A percentile compares a stretch with the other conserved stretches of the same genome.
Conservation (phyloP, 352 stramenopile species). For the Phytophthora pistaciae region DNA sequence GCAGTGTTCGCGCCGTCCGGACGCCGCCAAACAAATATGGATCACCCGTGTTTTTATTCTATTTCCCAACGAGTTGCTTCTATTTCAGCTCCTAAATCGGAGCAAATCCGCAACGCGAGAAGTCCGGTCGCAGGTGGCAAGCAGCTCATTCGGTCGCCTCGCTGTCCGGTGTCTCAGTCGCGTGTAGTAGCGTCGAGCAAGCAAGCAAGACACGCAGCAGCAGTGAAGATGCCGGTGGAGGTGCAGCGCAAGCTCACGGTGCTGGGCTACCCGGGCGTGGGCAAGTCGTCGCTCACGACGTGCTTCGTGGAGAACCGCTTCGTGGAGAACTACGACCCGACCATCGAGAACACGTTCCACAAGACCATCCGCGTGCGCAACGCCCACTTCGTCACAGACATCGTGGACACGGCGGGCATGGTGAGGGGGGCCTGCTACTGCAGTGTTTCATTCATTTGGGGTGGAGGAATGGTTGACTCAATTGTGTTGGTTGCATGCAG, state of each 20-base stretch:
- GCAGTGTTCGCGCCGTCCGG: not conserved
- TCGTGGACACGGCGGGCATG: conserved; percentile 98
- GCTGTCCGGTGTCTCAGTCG: conserved; percentile 17
- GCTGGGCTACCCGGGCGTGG: conserved; percentile 94
- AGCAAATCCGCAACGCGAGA: conserved; percentile 5
- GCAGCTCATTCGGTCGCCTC: conserved; percentile 3
- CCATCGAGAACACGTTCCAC: conserved; percentile 97
- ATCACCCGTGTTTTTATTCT: not conserved
- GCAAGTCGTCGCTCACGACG: conserved; percentile 96
- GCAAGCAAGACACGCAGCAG: not conserved
- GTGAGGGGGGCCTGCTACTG: conserved; percentile 35
- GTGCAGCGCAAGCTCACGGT: conserved; percentile 97
- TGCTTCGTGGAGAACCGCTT: conserved; percentile 95
- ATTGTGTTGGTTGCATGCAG: conserved; percentile 32
- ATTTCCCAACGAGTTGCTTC: not conserved
- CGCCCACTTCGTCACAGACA: conserved; percentile 97
- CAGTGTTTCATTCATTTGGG: conserved; percentile 12
- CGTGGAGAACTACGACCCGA: conserved; percentile 95
- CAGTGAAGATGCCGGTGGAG: conserved; percentile 83
- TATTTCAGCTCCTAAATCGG: not conserved
- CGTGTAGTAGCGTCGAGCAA: not conserved
- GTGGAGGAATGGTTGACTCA: not conserved
- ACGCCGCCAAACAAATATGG: conserved; percentile 2
- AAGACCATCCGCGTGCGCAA: conserved; percentile 97
- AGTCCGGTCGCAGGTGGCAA: not conserved